Evolutionary conservation across 805 yeast genomes (phyloP), one percentile per base, ranked within the genome.

Genomic region (Wickerhamiella occidentalis): DNA sequence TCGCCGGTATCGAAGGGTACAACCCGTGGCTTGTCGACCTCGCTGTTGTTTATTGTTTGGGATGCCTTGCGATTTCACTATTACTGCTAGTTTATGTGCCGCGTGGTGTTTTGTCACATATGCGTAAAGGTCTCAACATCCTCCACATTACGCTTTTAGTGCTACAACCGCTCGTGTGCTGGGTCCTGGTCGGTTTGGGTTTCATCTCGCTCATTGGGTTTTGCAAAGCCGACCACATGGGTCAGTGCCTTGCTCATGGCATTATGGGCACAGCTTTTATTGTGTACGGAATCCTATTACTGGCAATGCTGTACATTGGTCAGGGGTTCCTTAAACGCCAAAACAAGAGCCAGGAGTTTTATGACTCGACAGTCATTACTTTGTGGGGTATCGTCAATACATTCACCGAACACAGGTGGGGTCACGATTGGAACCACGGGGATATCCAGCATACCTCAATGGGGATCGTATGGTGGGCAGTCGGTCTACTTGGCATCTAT

Each of bases 401-500:
- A 0, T 90, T 90, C 65, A 90, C 97, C 1, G 97, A 90, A 65
- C 97, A 90, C 65, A 69, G 96, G 54, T 90, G 96, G 96, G 94
- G 94, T 35, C 92, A 87, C 61, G 77, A 71, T 7, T 90, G 97
- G 97, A 74, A 77, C 40, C 94, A 84, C 70, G 92, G 95, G 8
- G 96, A 87, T 64, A 85, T 82, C 63, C 96, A 88, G 68, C 96
- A 88, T 64, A 88, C 97, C 0, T 77, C 92, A 18, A 86, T 90
- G 95, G 97, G 97, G 0, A 83, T 90, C 50, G 74, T 90, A 26
- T 90, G 96, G 94, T 87, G 96, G 94, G 77, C 85, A 46, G 94
- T 95, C 50, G 97, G 96, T 6, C 68, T 87, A 55, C 65, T 87
- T 22, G 97, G 97, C 1, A 72, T 90, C 52, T 83, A 75, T 65